Base-by-base conservation (phyloP, 2,329 filamentous ascomycete genomes). In the Apiospora rasikravindrae region DNA sequence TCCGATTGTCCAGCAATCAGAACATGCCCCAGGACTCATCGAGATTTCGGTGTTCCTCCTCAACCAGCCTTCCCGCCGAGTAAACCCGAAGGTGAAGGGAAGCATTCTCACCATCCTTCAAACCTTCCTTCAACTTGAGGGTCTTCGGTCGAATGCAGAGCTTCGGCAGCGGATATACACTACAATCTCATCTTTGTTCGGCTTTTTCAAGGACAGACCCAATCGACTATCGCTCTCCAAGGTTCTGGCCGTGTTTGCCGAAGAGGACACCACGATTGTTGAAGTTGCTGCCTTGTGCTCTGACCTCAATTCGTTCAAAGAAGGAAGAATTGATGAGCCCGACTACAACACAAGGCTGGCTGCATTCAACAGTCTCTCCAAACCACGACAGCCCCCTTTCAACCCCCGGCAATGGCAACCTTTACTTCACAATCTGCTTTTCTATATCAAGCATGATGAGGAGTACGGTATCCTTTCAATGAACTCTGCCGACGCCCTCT, bases 361-460 rank as follows among this genome's bases (percentile, higher is more conserved):
- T 67, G 95, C 94, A 3, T 98, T 96, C 83, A 91, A 88, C 72
- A 81, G 84, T 10, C 91, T 98, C 74, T 93, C 92, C 47, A 88
- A 89, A 53, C 84, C 89, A 2, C 84, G 88, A n/a, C 90, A 89
- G 49, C 80, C 80, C 0, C 82, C 85, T 0, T 90, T 95, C 73
- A 91, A 89, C 0, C 83, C 91, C 1, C 88, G 88, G 72, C 93
- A 98, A 81, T 99, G 96, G 96, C 88, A 92, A 70, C 95, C 96
- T 7, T 83, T 99, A 26, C 84, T 98, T 14, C 93, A 95, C 83
- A 99, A 98, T 79, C 89, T 97, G 84, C 86, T 98, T 1, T 98
- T 92, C 82, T 96, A 93, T 79, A 92, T 98, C 75, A 92, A 91
- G 75, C 90, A 96, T 75, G 92, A 94, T 71, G 94, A 98, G 74